Conservation (phyloP, 2,329 filamentous ascomycete species). For the Aspergillus tanneri region DNA sequence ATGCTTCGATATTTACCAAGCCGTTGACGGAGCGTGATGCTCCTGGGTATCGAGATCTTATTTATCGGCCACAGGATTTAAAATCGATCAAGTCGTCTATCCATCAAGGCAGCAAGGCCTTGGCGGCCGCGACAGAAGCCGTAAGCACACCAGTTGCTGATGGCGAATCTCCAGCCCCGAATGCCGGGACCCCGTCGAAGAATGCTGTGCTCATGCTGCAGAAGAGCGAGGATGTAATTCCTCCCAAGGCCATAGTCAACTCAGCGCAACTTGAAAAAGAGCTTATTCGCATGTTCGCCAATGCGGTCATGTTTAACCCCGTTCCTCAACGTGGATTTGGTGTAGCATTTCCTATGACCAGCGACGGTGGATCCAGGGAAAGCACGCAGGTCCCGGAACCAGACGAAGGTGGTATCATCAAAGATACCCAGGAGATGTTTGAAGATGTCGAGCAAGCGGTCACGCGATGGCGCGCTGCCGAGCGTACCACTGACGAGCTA, state of each 20-base stretch:
- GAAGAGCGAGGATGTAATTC: slow-evolving; percentile 74
- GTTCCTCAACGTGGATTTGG: slow-evolving; percentile 72
- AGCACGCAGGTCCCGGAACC: slow-evolving; percentile 61
- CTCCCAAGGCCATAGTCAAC: slow-evolving; percentile 89
- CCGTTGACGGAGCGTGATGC: slow-evolving; percentile 73
- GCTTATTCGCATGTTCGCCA: slow-evolving; percentile 93
- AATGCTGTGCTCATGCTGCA: slow-evolving; percentile 43
- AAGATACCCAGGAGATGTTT: slow-evolving; percentile 87
- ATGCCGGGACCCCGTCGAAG: slow-evolving; percentile 37
- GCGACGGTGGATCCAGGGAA: slow-evolving; percentile 38
- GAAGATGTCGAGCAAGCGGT: slow-evolving; percentile 79
- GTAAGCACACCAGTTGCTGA: slow-evolving; percentile 66
- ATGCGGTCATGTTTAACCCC: slow-evolving; percentile 97
- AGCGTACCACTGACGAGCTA: slow-evolving; percentile 48
- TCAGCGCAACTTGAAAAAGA: slow-evolving; percentile 89
- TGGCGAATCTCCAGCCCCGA: slow-evolving; percentile 50
- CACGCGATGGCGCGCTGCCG: slow-evolving; percentile 71
- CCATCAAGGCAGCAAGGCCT: slow-evolving; percentile 46
- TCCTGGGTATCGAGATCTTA: slow-evolving; percentile 71
- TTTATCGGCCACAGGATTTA: slow-evolving; percentile 73
- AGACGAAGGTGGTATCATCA: slow-evolving; percentile 82
- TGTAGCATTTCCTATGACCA: slow-evolving; percentile 55
- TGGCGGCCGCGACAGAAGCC: slow-evolving; percentile 51
- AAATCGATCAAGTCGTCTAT: slow-evolving; percentile 76
- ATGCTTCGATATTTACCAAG: slow-evolving; percentile 76